phyloP scores from a whole-genome alignment of 768 basidiomycete genomes.

The Mycena vitilis region DNA sequence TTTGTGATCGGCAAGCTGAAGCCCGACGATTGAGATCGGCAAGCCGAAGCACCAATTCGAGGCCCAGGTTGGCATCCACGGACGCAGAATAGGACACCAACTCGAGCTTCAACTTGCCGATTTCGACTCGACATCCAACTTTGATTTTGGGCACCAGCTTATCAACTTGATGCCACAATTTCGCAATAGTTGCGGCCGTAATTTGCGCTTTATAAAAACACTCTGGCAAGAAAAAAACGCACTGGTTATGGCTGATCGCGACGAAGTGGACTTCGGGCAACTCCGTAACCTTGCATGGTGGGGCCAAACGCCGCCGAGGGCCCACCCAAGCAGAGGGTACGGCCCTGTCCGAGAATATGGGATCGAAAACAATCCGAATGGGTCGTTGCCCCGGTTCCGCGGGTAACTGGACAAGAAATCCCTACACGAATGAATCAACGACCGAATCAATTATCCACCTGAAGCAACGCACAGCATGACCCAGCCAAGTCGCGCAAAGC shows the following conservation, averaged over 20 bases:
- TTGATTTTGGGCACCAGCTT: too few relatives aligned
- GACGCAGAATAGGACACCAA: too few relatives aligned
- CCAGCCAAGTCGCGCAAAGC: slow-evolving; percentile 49
- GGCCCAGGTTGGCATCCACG: too few relatives aligned
- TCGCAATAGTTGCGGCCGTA: too few relatives aligned
- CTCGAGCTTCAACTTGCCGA: too few relatives aligned
- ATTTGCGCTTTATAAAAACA: too few relatives aligned
- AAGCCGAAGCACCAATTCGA: too few relatives aligned
- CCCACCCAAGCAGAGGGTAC: slow-evolving; percentile 45
- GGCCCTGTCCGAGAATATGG: slow-evolving; percentile 52
- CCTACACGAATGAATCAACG: slow-evolving; percentile 27
- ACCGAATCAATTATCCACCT: background rate
- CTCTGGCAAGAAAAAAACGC: slow-evolving; percentile 18
- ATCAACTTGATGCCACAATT: too few relatives aligned
- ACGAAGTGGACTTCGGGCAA: slow-evolving; percentile 54
- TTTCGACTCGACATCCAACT: too few relatives aligned
- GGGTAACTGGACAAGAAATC: slow-evolving; percentile 45
- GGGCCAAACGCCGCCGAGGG: slow-evolving; percentile 44
- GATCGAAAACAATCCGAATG: slow-evolving; percentile 53
- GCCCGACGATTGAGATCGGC: too few relatives aligned
- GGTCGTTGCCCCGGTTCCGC: slow-evolving; percentile 35
- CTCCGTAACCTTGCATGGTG: slow-evolving; percentile 51
- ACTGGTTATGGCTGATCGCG: slow-evolving; percentile 58
- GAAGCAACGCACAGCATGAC: slow-evolving; percentile 47
- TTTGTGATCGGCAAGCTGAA: too few relatives aligned